Conservation (phyloP, 1,284 basidiomycete species). For the Sanghuangporus sanghuang region DNA sequence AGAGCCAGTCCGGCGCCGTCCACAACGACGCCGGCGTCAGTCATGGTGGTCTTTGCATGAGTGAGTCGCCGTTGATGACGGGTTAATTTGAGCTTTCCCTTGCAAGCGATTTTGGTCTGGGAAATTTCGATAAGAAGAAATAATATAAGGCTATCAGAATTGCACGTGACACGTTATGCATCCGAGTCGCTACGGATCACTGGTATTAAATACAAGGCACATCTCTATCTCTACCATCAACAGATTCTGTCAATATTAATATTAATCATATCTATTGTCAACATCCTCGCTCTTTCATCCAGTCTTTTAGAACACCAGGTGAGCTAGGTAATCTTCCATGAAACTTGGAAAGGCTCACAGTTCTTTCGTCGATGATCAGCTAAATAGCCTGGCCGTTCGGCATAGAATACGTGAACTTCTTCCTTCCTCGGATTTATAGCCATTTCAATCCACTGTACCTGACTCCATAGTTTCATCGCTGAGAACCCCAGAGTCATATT, state of each 20-base stretch:
- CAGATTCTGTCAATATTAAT: background rate
- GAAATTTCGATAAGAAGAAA: background rate
- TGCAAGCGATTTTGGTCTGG: background rate
- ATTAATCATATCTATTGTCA: background rate
- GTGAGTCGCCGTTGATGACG: background rate
- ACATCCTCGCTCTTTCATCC: too few species aligned
- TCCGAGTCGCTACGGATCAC: too few species aligned
- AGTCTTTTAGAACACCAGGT: too few species aligned
- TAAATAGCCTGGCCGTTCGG: too few species aligned
- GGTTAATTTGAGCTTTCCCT: background rate
- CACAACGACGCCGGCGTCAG: slow-evolving; percentile 5
- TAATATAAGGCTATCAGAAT: background rate
- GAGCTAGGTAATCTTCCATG: too few species aligned
- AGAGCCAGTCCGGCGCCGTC: slow-evolving; percentile 3
- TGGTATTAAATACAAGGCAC: background rate
- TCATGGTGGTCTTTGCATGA: slow-evolving; percentile 11
- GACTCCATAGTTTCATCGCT: too few species aligned
- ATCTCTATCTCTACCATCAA: background rate
- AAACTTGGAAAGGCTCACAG: too few species aligned
- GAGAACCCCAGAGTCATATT: too few species aligned
- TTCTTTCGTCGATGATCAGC: too few species aligned
- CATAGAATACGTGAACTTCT: too few species aligned
- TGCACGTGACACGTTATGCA: background rate
- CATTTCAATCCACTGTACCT: too few species aligned
- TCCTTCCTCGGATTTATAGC: too few species aligned